A percentile compares a stretch with the other conserved stretches of the same genome.
Conservation (phyloP, 495 filamentous ascomycete species). For the Daldinia concentrica region DNA sequence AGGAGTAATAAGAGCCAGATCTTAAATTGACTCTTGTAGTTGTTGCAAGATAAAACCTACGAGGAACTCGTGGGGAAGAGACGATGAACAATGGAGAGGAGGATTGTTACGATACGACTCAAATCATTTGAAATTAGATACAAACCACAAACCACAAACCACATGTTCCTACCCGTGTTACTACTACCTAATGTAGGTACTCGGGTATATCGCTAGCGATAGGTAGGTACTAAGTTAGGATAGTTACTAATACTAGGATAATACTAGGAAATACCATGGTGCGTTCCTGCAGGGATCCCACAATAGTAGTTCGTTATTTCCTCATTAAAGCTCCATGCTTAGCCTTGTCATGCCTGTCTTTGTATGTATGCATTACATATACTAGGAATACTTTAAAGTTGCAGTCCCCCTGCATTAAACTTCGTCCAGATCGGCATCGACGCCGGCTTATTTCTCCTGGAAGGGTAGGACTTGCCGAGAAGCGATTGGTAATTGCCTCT, state of each 20-base stretch:
- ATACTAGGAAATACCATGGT: not conserved
- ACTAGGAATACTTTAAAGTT: conserved; percentile 15
- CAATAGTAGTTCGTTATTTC: conserved; percentile 9
- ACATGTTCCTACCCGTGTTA: conserved; percentile 2
- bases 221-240: too few species aligned
- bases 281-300: conserved; percentile 14
- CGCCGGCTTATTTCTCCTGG: conserved; percentile 6
- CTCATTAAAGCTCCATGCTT: conserved; percentile 18
- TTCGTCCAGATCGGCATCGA: conserved; percentile 25
- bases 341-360: not conserved
- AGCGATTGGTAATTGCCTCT: not conserved
- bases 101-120: not conserved
- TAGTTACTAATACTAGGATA: too few species aligned
- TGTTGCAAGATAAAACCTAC: not conserved
- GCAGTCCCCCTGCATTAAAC: conserved; percentile 33
- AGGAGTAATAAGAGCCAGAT: not conserved
- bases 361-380: conserved; percentile 4
- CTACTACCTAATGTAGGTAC: too few species aligned
- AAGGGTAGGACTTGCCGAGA: conserved; percentile 20
- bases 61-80: conserved; percentile 20
- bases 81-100: conserved; percentile 1
- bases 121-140: not conserved
- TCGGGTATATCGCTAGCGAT: not conserved
- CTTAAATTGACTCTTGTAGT: not conserved
- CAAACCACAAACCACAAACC: conserved; percentile 9